phyloP scores from a whole-genome alignment of 306 rosid species.

The Carpinus viminea region DNA sequence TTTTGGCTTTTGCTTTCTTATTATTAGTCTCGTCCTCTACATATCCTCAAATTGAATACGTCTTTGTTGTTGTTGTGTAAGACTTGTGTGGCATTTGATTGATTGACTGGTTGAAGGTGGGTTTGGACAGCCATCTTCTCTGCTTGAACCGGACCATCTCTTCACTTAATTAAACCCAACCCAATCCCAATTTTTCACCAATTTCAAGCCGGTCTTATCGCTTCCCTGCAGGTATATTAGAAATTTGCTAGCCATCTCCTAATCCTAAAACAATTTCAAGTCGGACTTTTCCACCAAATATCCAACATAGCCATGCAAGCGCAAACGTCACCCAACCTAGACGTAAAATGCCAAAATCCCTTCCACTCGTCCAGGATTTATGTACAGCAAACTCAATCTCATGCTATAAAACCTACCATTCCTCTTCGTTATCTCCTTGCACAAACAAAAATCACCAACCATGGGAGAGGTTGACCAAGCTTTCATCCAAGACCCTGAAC shows the following conservation, averaged over 20 bases:
- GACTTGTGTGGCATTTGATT: not conserved
- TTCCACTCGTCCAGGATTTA: too few relatives aligned
- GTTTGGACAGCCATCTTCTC: conserved; percentile 47
- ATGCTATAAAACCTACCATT: not conserved
- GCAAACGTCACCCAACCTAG: not conserved
- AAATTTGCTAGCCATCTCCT: too few relatives aligned
- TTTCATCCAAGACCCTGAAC: conserved; percentile 61
- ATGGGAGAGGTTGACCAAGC: conserved; percentile 53
- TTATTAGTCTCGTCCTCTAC: not conserved
- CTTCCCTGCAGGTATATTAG: conserved; percentile 33
- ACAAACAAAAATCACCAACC: not conserved
- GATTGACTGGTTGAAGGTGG: conserved; percentile 37
- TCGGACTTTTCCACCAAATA: too few relatives aligned
- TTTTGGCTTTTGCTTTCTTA: not conserved
- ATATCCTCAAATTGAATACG: too few relatives aligned
- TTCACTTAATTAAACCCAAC: conserved; percentile 30
- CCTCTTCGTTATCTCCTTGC: not conserved
- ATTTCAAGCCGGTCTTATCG: not conserved
- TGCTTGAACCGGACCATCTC: conserved; percentile 38
- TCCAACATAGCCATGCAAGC: not conserved
- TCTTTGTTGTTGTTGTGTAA: too few relatives aligned
- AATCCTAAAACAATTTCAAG: too few relatives aligned
- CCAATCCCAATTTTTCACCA: not conserved
- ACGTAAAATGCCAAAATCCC: not conserved
- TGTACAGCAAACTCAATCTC: not conserved